Percentiles rank a stretch among this genome's conserved stretches.
phyloP scores from a whole-genome alignment of 805 yeast species.

The Schizosaccharomyces lindneri region DNA sequence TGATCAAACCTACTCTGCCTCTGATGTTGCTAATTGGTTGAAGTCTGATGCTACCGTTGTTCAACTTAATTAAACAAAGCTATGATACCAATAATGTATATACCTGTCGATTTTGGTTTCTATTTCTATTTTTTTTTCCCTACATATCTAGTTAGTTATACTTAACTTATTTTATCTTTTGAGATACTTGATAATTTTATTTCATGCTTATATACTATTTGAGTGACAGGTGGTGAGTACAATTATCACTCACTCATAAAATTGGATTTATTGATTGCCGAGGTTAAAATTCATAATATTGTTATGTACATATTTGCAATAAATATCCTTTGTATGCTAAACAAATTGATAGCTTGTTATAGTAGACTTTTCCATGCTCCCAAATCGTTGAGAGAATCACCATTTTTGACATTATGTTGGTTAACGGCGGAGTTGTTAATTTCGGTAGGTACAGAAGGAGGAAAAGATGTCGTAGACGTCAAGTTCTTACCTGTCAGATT shows the following conservation, averaged over 20 bases:
- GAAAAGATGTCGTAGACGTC: too few relatives aligned
- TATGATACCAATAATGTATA: not conserved
- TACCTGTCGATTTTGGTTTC: not conserved
- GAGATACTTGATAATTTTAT: too few relatives aligned
- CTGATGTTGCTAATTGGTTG: conserved; percentile 18
- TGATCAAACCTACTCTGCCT: conserved; percentile 26
- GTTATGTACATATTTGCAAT: not conserved
- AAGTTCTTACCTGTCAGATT: not conserved
- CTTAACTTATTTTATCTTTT: too few relatives aligned
- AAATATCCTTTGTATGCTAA: not conserved
- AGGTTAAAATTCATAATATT: too few relatives aligned
- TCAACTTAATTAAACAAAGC: not conserved
- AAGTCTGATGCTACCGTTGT: not conserved
- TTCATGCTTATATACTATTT: too few relatives aligned
- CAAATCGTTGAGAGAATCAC: not conserved
- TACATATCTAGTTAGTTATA: not conserved
- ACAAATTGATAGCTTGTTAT: not conserved
- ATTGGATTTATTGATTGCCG: too few relatives aligned
- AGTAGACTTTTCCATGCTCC: not conserved
- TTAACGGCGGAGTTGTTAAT: not conserved
- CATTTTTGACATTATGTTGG: not conserved
- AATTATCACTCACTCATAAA: too few relatives aligned
- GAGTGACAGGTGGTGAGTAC: too few relatives aligned
- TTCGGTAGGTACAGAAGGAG: not conserved
- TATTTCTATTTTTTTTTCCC: not conserved